phyloP scores from a whole-genome alignment of 2,329 filamentous ascomycete genomes.

The Diaporthe capsici region DNA sequence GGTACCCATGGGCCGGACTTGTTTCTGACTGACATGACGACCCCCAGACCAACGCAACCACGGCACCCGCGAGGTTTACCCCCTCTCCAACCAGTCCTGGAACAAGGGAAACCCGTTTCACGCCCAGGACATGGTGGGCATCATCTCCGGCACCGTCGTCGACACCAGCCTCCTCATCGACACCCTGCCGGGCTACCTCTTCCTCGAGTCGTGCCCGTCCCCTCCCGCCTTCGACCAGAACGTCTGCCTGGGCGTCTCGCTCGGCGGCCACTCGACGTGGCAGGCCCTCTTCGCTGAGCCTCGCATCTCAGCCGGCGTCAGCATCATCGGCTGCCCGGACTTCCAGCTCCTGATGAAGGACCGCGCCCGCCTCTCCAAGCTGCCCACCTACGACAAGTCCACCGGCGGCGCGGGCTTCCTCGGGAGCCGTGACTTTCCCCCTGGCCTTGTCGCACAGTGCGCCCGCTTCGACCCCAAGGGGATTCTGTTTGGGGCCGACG shows the following conservation, averaged over 20 bases:
- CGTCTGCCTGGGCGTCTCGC: slow-evolving; percentile 83
- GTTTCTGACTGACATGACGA: not conserved
- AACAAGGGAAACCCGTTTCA: slow-evolving; percentile 82
- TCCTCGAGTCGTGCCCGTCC: slow-evolving; percentile 60
- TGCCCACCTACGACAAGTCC: slow-evolving; percentile 70
- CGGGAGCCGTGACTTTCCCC: slow-evolving; percentile 83
- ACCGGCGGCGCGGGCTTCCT: slow-evolving; percentile 75
- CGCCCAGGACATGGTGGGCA: slow-evolving; percentile 92
- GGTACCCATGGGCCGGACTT: no score
- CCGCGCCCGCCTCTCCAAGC: slow-evolving; percentile 80
- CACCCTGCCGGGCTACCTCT: slow-evolving; percentile 82
- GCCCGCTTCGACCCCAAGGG: slow-evolving; percentile 81
- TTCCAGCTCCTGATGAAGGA: slow-evolving; percentile 82
- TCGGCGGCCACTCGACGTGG: slow-evolving; percentile 93
- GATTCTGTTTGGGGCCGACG: slow-evolving; percentile 72
- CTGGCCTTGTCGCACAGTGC: slow-evolving; percentile 74
- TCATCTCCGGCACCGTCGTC: slow-evolving; percentile 79
- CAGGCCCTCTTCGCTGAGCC: slow-evolving; percentile 84
- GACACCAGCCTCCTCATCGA: slow-evolving; percentile 85
- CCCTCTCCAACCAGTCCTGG: slow-evolving; percentile 83
- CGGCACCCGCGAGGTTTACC: slow-evolving; percentile 78
- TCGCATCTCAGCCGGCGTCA: slow-evolving; percentile 81
- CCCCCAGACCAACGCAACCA: slow-evolving; percentile 87
- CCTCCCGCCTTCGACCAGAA: slow-evolving; percentile 69
- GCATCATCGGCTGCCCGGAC: slow-evolving; percentile 92